Evolutionary conservation across 176 grass and related monocot genomes (phyloP), one percentile per base, ranked within the genome.

Genomic region (Cocos nucifera): DNA sequence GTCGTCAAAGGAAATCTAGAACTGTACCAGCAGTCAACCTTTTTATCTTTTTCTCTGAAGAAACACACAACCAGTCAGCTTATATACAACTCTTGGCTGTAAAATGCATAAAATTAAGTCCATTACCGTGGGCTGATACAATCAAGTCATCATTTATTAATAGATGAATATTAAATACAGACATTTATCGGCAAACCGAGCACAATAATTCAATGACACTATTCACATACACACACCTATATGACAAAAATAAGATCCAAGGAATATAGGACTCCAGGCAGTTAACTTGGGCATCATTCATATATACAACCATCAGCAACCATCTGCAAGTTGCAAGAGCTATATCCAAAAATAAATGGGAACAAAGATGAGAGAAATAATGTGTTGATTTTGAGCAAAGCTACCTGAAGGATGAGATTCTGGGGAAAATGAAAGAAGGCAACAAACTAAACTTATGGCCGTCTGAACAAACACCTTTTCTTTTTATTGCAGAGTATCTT

Each of bases 401-500:
- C 49, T 9, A 5, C 1, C 50, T 69, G 72, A 44, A 44, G 28
- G 8, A 12, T 3, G 35, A 12, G 35, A 44, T 44, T 44, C 35
- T 14, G 9, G 1, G 9, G 35, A 12, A 44, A 44, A 9, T 44
- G 8, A 44, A 44, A 12, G 35, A 10, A 44, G 2, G 35, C 35
- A 44, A 44, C 35, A 6, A 44, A 12, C 8, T 44, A 44, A 39
- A 39, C 7, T 2, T 10, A 44, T 12, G 35, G 35, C 0, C 14
- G 35, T 44, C 35, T 12, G 35, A 44, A 44, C 8, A 44, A 44
- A 44, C 8, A 44, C 35, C 6, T 30, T 65, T 79, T 30, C 59
- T 65, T 58, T 55, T 72, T 80, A 22, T 78, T 57, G 14, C 35
- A 14, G 35, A 44, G 10, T 44, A 14, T 44, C 35, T 44, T 44